Conservation (phyloP, 1,284 basidiomycete genomes). For the Coriolopsis trogii region DNA sequence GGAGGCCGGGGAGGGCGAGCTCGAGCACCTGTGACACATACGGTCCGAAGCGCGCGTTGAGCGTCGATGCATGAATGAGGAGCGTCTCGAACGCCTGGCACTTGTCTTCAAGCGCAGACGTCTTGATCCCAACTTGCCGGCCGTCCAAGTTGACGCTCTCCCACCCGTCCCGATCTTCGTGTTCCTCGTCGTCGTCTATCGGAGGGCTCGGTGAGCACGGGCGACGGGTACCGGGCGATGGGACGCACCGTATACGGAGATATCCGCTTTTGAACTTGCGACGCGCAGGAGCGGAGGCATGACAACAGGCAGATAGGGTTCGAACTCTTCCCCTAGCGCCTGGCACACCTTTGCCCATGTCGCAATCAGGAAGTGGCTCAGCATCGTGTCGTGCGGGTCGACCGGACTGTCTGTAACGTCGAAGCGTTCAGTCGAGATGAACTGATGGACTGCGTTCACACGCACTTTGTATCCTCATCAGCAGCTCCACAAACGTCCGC, state of each 20-base stretch:
- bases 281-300: conserved; percentile 78
- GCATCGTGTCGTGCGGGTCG: conserved; percentile 66
- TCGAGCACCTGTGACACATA: conserved; percentile 74
- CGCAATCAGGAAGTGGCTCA: conserved; percentile 70
- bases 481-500: conserved; percentile 66
- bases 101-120: conserved; percentile 84
- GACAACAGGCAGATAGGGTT: conserved; percentile 80
- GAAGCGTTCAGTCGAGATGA: not conserved
- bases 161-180: conserved; percentile 70
- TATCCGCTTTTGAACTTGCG: conserved; percentile 79
- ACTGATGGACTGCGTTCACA: conserved; percentile 9
- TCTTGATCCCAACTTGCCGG: conserved; percentile 74
- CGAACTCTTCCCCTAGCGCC: conserved; percentile 79
- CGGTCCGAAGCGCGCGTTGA: conserved; percentile 70
- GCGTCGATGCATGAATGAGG: conserved; percentile 76
- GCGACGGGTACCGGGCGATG: not conserved
- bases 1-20: conserved; percentile 69
- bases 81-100: conserved; percentile 86
- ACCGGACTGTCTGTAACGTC: conserved; percentile 60
- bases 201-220: not conserved
- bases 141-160: conserved; percentile 78
- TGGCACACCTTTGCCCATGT: conserved; percentile 87
- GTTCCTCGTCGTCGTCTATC: conserved; percentile 55
- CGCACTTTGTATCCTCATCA: conserved; percentile 81
- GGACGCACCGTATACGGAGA: conserved; percentile 71